Percentiles rank a stretch among this genome's conserved stretches.
phyloP scores from a whole-genome alignment of 2,329 filamentous ascomycete genomes.

The Ascochyta fabae region DNA sequence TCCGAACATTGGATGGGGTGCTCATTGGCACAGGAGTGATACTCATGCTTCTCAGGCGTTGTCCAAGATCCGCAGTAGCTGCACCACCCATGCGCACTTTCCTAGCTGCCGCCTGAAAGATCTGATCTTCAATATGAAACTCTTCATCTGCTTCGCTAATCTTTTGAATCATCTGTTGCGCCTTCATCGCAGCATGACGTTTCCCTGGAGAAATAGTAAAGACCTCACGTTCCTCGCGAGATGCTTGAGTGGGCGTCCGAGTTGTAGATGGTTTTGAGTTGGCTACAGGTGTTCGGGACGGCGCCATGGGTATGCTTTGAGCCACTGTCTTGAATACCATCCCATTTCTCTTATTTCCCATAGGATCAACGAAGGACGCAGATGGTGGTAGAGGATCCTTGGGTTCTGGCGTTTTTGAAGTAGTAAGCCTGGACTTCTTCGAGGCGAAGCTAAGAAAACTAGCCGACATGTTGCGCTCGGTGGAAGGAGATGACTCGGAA shows the following conservation, averaged over 20 bases:
- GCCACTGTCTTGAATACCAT: slow-evolving; percentile 11
- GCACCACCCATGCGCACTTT: not conserved
- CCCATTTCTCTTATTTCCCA: slow-evolving; percentile 9
- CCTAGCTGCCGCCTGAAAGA: not conserved
- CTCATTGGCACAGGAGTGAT: slow-evolving; percentile 31
- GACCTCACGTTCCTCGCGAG: not conserved
- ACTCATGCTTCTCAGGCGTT: slow-evolving; percentile 13
- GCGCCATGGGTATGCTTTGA: not conserved
- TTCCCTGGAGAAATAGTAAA: not conserved
- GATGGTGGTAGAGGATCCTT: not conserved
- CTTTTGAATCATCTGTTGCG: not conserved
- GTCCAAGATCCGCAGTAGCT: not conserved
- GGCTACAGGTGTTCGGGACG: not conserved
- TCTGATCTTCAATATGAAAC: not conserved
- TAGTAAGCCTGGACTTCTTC: not conserved
- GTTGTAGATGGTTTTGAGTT: not conserved
- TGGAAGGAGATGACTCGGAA: not conserved
- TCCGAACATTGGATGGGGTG: not conserved
- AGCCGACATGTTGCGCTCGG: not conserved
- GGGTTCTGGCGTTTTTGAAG: not conserved
- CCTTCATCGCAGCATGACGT: not conserved
- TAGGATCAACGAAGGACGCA: not conserved
- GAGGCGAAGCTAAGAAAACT: not conserved
- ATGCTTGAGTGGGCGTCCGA: not conserved
- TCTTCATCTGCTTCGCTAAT: not conserved